Base-by-base conservation (phyloP, 1,139 yeast species). In the Candida sanyaensis region DNA sequence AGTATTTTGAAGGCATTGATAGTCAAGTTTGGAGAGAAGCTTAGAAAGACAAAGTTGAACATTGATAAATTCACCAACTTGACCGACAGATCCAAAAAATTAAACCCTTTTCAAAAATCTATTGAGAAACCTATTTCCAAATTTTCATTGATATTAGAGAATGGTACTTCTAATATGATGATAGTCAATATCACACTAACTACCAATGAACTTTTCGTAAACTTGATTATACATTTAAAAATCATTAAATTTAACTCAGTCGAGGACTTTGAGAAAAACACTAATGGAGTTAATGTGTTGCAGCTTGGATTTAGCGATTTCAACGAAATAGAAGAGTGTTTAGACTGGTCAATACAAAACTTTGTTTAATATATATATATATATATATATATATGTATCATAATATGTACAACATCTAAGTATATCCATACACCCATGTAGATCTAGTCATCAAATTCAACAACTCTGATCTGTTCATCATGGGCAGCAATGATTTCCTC, bases 281-380 rank as follows among this genome's bases (percentile, higher is more conserved):
- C 60, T 47, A 57, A 66, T 44, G 80, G 77, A 30, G 55, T 61
- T 24, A 69, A 71, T 52, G 70, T 77, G 13, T 62, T 80, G 44
- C 77, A 72, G 53, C 71, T 76, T 27, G 68, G 64, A 13, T 83
- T 84, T 57, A 81, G 78, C 53, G 91, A 86, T 54, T 67, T 84
- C 45, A 66, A 73, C 31, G 91, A 84, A 53, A 67, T 86, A 4
- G 85, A 81, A 47, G 86, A 84, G 55, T 84, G 91, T 68, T 64
- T 86, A 45, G 77, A 77, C 48, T 86, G 92, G 91, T 70, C 83
- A 1, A 65, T 81, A 1, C 59, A 65, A 49, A 70, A 66, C 49
- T 74, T 73, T 51, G 51, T 65, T 34, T 54, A 58, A 21, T 59
- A 59, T 13, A 23, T 11, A 21, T 45, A 45, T 27, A 36, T n/a